Base-by-base conservation (phyloP, 257 asterid species). In the Linderniella brevidens region DNA sequence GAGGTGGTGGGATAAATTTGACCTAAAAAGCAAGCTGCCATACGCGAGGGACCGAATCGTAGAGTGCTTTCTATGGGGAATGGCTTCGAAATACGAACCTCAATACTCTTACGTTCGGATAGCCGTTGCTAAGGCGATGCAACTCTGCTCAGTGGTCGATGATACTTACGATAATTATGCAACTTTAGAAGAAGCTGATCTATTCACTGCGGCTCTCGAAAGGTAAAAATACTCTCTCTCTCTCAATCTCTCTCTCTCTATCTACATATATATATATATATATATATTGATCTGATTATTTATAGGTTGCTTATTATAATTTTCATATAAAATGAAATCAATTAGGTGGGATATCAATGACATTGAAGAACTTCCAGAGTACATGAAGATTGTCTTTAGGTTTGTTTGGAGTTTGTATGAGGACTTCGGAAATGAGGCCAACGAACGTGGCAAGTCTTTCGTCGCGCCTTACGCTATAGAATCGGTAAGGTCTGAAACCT, bases 291-390 rank as follows among this genome's bases (percentile, higher is more conserved):
- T 39, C 43, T 37, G 8, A 17, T 20, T 1, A 47, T 49, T 25
- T 25, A 25, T 25, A 25, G 32, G 32, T 25, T 25, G 3, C 32
- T 25, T 25, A 25, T 25, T 25, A n/a, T 25, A 6, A 25, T 25
- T 6, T 25, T 25, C 32, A 25, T 25, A 25, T 25, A 25, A 2
- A 25, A 25, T 25, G 3, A 6, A 25, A 2, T 25, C 3, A 25
- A n/a, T n/a, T 25, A 73, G 81, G 66, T 73, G 73, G 82, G 47
- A 61, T 40, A 44, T 54, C 9, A 37, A 17, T 5, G 70, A 51
- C 19, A 51, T 56, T 11, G 57, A 55, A 37, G 41, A 6, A 19
- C 66, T 69, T 25, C 78, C 75, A 0, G 49, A 16, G 32, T 25
- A 25, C 6, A 25, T 25, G 32, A 25, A 25, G 32, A 25, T 25